These are phyloP conservation scores for Wickerhamiella brachini DNA, from an alignment of 805 yeast genomes.

Conservation along the genomic window DNA sequence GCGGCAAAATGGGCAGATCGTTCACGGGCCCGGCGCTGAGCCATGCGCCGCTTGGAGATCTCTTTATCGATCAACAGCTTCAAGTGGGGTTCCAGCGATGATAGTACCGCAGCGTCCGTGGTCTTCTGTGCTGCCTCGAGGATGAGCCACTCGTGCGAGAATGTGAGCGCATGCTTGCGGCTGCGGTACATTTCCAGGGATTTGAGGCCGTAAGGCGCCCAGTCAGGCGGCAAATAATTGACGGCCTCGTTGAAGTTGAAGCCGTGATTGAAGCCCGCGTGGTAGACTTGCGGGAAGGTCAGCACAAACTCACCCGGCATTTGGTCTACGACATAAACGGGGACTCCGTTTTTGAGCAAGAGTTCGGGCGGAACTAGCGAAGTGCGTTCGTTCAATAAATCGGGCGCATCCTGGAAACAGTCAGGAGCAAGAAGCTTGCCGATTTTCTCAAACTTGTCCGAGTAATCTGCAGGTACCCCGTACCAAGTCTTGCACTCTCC, in stretches of 20 bases:
- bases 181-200: constrained; percentile 20
- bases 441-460: constrained; percentile 50
- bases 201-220: constrained; percentile 24
- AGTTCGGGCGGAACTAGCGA: constrained; percentile 63
- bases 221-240: constrained; percentile 37
- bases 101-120: constrained; percentile 12
- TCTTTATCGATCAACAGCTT: constrained; percentile 7
- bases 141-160: constrained; percentile 25
- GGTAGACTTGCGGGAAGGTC: constrained; percentile 79
- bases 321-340: constrained; percentile 49
- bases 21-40: not conserved
- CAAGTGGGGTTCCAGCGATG: constrained; percentile 13
- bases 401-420: constrained; percentile 71
- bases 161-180: constrained; percentile 22
- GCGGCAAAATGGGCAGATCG: not conserved
- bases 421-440: constrained; percentile 63
- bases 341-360: constrained; percentile 32
- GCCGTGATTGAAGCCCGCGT: constrained; percentile 75
- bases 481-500: constrained; percentile 92
- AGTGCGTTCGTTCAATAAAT: constrained; percentile 72
- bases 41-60: not conserved
- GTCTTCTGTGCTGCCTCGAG: constrained; percentile 13
- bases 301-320: constrained; percentile 70
- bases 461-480: constrained; percentile 61
- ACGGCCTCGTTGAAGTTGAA: constrained; percentile 79